Conservation (phyloP, 768 basidiomycete genomes). For the Suillus bovinus region DNA sequence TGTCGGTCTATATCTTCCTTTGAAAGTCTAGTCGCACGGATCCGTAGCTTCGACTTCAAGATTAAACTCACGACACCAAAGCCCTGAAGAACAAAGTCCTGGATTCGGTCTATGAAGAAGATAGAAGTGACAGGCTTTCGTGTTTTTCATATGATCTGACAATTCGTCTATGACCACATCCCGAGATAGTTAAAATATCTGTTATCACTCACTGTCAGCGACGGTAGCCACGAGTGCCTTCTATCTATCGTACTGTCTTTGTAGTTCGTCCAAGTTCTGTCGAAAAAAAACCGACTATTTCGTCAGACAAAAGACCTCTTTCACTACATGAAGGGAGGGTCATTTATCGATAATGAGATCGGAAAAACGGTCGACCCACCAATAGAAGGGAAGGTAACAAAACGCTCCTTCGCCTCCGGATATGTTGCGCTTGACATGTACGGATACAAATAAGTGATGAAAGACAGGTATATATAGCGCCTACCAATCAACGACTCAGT, state of each 20-base stretch:
- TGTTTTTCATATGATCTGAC: not conserved
- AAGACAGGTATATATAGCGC: not conserved
- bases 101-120: not conserved
- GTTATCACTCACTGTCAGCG: not conserved
- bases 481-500: not conserved
- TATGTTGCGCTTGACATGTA: conserved; percentile 26
- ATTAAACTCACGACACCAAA: not conserved
- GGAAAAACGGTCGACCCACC: not conserved
- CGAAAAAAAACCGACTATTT: conserved; percentile 5
- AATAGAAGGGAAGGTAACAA: too few relatives aligned
- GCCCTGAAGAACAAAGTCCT: conserved; percentile 3
- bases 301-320: conserved; percentile 1
- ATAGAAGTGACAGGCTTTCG: not conserved
- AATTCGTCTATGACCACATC: not conserved
- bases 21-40: not conserved
- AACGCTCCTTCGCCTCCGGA: conserved; percentile 46
- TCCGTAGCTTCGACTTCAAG: not conserved
- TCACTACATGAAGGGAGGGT: conserved; percentile 2
- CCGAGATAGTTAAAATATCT: not conserved
- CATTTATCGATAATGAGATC: not conserved
- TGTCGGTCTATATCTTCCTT: not conserved
- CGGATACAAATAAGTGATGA: not conserved
- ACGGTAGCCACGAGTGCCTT: not conserved
- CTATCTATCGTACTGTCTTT: conserved; percentile 1
- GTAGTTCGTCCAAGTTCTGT: conserved; percentile 5